phyloP scores from a whole-genome alignment of 2,329 filamentous ascomycete genomes.

The Alternaria ethzedia region DNA sequence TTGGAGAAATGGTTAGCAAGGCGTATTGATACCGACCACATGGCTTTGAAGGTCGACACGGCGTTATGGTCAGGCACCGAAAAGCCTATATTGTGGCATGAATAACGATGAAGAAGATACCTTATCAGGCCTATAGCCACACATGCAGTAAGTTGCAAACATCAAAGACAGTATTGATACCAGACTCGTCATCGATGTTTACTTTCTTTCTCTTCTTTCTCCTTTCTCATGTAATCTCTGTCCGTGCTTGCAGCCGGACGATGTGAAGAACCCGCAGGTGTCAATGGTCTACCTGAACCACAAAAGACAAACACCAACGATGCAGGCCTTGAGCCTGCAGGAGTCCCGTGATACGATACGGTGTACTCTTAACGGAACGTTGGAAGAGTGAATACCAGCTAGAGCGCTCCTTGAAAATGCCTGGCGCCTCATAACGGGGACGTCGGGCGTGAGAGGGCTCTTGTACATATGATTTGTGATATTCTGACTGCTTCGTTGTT shows the following conservation, averaged over 20 bases:
- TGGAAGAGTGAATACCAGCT: conserved; percentile 47
- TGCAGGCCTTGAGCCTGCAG: conserved; percentile 54
- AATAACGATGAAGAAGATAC: background rate
- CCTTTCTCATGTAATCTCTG: background rate
- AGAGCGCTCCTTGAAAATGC: background rate
- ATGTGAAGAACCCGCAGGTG: background rate
- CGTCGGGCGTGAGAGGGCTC: background rate
- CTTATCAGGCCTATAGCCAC: background rate
- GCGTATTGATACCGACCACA: conserved; percentile 9
- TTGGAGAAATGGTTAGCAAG: conserved; percentile 11
- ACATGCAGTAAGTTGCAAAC: conserved; percentile 4
- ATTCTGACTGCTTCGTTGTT: background rate
- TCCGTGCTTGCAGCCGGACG: background rate
- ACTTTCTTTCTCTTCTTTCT: background rate
- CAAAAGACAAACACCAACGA: conserved; percentile 45
- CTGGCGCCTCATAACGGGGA: background rate
- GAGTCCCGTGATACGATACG: conserved; percentile 45
- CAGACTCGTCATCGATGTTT: background rate
- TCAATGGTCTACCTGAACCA: background rate
- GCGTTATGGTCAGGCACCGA: conserved; percentile 1
- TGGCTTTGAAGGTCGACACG: background rate
- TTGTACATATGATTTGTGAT: background rate
- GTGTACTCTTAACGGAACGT: conserved; percentile 56
- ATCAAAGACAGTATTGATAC: conserved; percentile 1
- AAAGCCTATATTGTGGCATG: conserved; percentile 5